Percentiles rank a stretch among this genome's conserved stretches.
phyloP scores from a whole-genome alignment of 306 rosid species.

The Vigna mungo region DNA sequence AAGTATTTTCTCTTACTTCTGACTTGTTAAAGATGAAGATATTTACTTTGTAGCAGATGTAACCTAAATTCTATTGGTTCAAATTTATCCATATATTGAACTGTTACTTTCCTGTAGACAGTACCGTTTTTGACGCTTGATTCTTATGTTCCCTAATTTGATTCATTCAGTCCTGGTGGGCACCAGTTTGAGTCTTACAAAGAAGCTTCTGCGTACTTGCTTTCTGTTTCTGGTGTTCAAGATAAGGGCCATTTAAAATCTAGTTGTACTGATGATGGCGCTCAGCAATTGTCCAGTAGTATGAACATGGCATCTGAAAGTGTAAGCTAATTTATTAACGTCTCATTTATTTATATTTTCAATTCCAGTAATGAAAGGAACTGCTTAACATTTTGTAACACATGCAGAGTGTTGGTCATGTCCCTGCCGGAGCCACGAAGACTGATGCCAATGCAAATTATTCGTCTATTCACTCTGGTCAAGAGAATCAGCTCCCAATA shows the following conservation, averaged over 20 bases:
- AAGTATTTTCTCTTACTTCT: background rate
- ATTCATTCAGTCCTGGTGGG: conserved; percentile 82
- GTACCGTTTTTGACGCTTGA: conserved; percentile 27
- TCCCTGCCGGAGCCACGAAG: conserved; percentile 47
- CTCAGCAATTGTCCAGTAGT: conserved; percentile 48
- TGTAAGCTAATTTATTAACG: conserved; percentile 59
- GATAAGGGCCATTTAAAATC: conserved; percentile 46
- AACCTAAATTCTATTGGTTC: conserved; percentile 16
- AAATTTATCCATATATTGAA: conserved; percentile 24
- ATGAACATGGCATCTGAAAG: conserved; percentile 47
- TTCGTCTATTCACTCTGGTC: conserved; percentile 42
- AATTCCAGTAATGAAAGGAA: background rate
- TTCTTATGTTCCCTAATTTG: conserved; percentile 54
- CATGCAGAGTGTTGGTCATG: conserved; percentile 48
- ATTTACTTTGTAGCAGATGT: conserved; percentile 28
- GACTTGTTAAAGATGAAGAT: conserved; percentile 10
- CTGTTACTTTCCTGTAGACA: conserved; percentile 39
- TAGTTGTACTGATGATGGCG: conserved; percentile 49
- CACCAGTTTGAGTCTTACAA: conserved; percentile 73
- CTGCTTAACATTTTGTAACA: conserved; percentile 32
- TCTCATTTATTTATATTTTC: conserved; percentile 9
- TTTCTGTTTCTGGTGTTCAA: conserved; percentile 51
- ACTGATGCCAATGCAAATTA: conserved; percentile 48
- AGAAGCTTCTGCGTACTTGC: conserved; percentile 71
- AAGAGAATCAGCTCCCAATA: conserved; percentile 45